Conservation (phyloP, 1,284 basidiomycete genomes). For the Dichomitus squalens region DNA sequence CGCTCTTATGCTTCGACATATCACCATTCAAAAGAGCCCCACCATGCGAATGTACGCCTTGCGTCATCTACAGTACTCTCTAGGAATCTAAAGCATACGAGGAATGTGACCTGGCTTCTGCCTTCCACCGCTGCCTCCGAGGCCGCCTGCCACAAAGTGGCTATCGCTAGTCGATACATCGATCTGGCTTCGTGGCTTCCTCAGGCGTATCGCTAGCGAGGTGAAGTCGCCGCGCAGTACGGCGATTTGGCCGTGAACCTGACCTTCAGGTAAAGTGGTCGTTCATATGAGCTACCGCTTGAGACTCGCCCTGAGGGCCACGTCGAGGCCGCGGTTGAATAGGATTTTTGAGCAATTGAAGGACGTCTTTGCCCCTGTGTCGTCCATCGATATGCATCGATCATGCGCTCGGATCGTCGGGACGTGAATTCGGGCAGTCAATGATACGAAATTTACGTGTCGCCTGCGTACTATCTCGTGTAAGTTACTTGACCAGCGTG, state of each 20-base stretch:
- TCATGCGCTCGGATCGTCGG: slow-evolving; percentile 6
- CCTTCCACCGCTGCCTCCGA: neutral
- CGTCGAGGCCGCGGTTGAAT: neutral
- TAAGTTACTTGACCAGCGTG: slow-evolving; percentile 9
- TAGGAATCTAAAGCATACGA: neutral
- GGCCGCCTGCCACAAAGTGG: neutral
- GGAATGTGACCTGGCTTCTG: neutral
- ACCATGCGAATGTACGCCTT: too few relatives aligned
- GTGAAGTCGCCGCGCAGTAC: neutral
- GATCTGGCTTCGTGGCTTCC: neutral
- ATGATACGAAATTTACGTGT: slow-evolving; percentile 24
- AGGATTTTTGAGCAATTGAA: slow-evolving; percentile 6
- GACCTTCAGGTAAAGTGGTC: slow-evolving; percentile 1
- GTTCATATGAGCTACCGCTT: neutral
- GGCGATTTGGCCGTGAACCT: neutral
- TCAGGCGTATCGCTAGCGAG: neutral
- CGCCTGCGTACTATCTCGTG: neutral
- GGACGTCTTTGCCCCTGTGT: neutral
- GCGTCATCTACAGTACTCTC: too few relatives aligned
- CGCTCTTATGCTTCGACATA: too few relatives aligned
- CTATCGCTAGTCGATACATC: neutral
- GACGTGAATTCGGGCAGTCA: slow-evolving; percentile 8
- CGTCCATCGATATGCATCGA: slow-evolving; percentile 16
- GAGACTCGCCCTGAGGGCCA: neutral
- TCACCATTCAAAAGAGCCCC: too few relatives aligned